Conservation (phyloP, 2,329 filamentous ascomycete genomes). For the Alternaria ventricosa region DNA sequence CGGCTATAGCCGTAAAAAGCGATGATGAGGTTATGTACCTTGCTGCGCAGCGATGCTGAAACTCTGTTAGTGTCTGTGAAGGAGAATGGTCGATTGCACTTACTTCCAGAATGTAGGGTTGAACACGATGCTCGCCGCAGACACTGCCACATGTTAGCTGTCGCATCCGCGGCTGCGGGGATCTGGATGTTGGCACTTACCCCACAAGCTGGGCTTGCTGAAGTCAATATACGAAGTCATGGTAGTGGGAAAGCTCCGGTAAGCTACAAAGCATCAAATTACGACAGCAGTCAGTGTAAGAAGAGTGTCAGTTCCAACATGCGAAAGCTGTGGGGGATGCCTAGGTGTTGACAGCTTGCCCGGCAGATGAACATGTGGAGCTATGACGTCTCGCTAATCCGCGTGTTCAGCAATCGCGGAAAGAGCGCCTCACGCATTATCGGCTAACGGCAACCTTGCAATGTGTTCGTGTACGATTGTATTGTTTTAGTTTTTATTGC, state of each 20-base stretch:
- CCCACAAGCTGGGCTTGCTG: conserved; percentile 55
- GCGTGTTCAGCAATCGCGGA: background rate
- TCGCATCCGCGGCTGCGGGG: conserved; percentile 1
- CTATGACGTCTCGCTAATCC: conserved; percentile 1
- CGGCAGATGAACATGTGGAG: conserved; percentile 26
- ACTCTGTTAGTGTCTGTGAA: conserved; percentile 1
- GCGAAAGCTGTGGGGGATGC: conserved; percentile 20
- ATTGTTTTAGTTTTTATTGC: background rate
- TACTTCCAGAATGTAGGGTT: conserved; percentile 99
- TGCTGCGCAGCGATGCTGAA: conserved; percentile 79
- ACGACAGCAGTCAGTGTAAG: background rate
- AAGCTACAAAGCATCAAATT: background rate
- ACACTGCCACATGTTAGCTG: conserved; percentile 62
- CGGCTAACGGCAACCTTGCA: background rate
- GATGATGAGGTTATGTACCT: conserved; percentile 60
- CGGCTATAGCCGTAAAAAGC: conserved; percentile 14
- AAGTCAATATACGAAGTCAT: conserved; percentile 50
- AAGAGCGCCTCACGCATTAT: background rate
- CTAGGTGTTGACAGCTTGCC: conserved; percentile 27
- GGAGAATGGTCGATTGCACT: conserved; percentile 22
- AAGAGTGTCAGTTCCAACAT: conserved; percentile 1
- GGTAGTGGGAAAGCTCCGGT: background rate
- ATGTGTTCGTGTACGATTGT: background rate
- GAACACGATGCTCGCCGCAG: conserved; percentile 82
- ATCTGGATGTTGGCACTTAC: conserved; percentile 42